These are phyloP conservation scores for Citropsis articulata DNA, from an alignment of 345 rosid species.

Conservation along the genomic window DNA sequence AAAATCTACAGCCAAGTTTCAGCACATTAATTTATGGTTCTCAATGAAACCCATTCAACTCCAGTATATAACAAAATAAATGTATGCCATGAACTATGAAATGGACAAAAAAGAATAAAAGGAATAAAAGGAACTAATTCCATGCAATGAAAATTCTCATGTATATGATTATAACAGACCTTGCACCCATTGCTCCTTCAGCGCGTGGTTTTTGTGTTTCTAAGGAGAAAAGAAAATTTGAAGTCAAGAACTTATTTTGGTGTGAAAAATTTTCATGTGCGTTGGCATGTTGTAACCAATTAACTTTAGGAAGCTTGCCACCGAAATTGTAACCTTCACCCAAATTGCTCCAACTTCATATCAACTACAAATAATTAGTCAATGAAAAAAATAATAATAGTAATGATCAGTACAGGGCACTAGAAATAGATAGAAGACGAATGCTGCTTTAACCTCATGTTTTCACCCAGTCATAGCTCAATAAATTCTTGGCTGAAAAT, in stretches of 20 bases:
- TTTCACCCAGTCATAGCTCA: constrained; percentile 34
- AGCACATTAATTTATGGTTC: not conserved
- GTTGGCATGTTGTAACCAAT: constrained; percentile 69
- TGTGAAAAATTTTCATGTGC: constrained; percentile 35
- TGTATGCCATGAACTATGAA: not conserved
- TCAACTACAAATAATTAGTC: constrained; percentile 16
- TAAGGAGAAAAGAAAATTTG: constrained; percentile 63
- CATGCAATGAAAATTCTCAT: not conserved
- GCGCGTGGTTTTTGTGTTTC: constrained; percentile 60
- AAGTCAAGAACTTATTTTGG: constrained; percentile 46
- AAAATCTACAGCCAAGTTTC: not conserved
- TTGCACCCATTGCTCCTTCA: constrained; percentile 41
- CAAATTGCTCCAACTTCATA: constrained; percentile 38
- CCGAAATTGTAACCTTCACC: constrained; percentile 35
- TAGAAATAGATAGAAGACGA: constrained; percentile 1
- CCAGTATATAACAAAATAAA: constrained; percentile 12
- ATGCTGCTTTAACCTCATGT: constrained; percentile 34
- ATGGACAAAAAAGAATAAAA: not conserved
- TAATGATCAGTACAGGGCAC: not conserved
- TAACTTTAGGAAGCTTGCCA: constrained; percentile 53
- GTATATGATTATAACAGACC: constrained; percentile 32
- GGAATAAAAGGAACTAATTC: not conserved
- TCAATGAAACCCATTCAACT: not conserved
- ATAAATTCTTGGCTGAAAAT: constrained; percentile 11
- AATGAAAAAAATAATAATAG: not conserved